A percentile compares a stretch with the other conserved stretches of the same genome.
These are phyloP conservation scores for Ilyonectria robusta DNA, from an alignment of 2,329 filamentous ascomycete genomes.

Conservation along the genomic window DNA sequence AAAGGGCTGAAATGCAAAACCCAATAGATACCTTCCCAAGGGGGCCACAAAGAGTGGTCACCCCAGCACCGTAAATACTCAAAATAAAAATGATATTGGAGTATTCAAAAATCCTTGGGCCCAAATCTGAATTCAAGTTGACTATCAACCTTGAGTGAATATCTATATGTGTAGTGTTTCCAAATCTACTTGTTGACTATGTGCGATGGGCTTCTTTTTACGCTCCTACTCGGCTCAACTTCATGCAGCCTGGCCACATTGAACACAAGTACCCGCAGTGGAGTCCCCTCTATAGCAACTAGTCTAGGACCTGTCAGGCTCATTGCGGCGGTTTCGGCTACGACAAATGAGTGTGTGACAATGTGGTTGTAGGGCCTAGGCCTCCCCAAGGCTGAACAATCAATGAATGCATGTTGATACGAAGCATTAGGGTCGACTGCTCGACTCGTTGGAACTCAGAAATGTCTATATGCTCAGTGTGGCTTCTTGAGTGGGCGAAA, in stretches of 20 bases:
- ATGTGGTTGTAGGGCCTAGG: background rate
- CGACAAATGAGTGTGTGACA: background rate
- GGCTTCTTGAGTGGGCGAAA: background rate
- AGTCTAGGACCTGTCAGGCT: background rate
- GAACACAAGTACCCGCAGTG: background rate
- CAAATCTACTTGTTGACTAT: background rate
- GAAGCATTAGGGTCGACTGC: background rate
- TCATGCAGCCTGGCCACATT: background rate
- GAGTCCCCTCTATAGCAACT: background rate
- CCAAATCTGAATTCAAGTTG: background rate
- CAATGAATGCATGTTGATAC: background rate
- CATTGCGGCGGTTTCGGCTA: background rate
- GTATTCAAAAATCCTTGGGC: constrained; percentile 7
- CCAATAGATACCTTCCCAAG: constrained; percentile 14
- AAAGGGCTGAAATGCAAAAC: constrained; percentile 28
- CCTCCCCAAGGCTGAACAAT: background rate
- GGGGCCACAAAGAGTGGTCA: constrained; percentile 1
- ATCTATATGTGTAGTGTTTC: background rate
- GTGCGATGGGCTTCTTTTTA: background rate
- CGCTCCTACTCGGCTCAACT: background rate
- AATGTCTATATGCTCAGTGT: background rate
- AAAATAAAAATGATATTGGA: constrained; percentile 35
- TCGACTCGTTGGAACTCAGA: background rate
- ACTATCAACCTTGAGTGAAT: background rate
- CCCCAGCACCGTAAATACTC: constrained; percentile 25